phyloP scores from a whole-genome alignment of 441 rosid species.

The Euphorbia schlechtendalii region DNA sequence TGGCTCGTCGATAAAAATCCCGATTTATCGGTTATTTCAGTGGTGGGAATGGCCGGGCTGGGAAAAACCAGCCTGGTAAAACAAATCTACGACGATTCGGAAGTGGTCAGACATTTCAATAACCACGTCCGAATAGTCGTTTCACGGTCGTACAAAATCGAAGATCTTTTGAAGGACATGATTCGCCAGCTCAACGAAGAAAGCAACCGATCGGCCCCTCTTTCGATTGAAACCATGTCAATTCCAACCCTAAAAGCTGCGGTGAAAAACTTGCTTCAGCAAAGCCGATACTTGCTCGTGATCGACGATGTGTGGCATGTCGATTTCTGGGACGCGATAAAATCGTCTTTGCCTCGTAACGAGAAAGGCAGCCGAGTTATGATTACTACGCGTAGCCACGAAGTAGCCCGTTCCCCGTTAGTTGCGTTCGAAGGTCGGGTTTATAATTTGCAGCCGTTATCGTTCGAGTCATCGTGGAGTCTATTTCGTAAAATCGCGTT shows the following conservation, averaged over 20 bases:
- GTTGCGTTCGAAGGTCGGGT: slow-evolving; percentile 20
- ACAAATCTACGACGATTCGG: slow-evolving; percentile 23
- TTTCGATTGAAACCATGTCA: slow-evolving; percentile 20
- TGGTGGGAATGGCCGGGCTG: slow-evolving; percentile 35
- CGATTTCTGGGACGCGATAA: slow-evolving; percentile 31
- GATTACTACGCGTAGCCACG: slow-evolving; percentile 29
- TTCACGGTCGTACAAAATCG: slow-evolving; percentile 23
- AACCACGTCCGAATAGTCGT: slow-evolving; percentile 23
- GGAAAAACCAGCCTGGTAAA: slow-evolving; percentile 32
- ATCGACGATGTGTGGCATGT: slow-evolving; percentile 33
- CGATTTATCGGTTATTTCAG: slow-evolving; percentile 19
- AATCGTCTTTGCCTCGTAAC: slow-evolving; percentile 26
- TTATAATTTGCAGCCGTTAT: slow-evolving; percentile 24
- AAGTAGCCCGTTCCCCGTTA: slow-evolving; percentile 18
- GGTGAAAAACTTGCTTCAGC: slow-evolving; percentile 23
- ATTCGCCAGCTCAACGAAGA: slow-evolving; percentile 24
- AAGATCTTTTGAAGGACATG: slow-evolving; percentile 27
- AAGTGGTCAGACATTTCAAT: slow-evolving; percentile 25
- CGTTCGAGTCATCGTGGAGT: slow-evolving; percentile 25
- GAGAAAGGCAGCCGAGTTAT: slow-evolving; percentile 27
- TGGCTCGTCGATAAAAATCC: slow-evolving; percentile 19
- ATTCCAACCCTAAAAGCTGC: slow-evolving; percentile 18
- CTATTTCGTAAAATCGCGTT: slow-evolving; percentile 16
- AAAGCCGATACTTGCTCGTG: slow-evolving; percentile 30
- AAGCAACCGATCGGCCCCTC: slow-evolving; percentile 21